Percentiles rank a stretch among this genome's conserved stretches.
Conservation (phyloP, 106 monocot genomes). For the Dendrobium officinale region DNA sequence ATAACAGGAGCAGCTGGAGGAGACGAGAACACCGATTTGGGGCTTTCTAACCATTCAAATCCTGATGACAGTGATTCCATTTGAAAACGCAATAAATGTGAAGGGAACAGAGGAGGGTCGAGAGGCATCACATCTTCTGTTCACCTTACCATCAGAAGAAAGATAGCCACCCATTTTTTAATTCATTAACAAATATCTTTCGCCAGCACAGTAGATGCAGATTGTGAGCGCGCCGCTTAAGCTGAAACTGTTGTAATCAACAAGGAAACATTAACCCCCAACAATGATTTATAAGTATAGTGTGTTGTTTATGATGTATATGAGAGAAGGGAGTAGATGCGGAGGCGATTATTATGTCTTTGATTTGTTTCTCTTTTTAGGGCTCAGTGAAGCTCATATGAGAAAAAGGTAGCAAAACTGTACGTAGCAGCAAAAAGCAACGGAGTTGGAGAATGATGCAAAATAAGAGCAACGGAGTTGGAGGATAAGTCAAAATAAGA, state of each 20-base stretch:
- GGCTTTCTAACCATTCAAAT: conserved; percentile 10
- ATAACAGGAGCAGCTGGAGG: conserved; percentile 6
- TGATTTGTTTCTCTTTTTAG: conserved; percentile 2
- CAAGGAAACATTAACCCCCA: neutral
- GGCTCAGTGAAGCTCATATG: neutral
- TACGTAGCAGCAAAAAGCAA: neutral
- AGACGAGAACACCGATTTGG: conserved; percentile 2
- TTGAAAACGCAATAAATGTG: conserved; percentile 16
- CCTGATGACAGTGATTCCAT: conserved; percentile 13
- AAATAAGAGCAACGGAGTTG: neutral
- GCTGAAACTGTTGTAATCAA: neutral
- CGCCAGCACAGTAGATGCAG: neutral
- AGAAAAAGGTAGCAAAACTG: neutral
- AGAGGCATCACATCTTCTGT: conserved; percentile 4
- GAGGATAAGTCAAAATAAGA: neutral
- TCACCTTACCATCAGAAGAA: conserved; percentile 6
- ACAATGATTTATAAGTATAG: neutral
- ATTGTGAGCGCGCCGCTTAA: neutral
- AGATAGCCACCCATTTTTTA: conserved; percentile 5
- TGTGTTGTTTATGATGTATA: neutral
- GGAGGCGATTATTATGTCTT: neutral
- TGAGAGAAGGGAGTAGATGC: neutral
- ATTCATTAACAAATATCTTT: conserved; percentile 2
- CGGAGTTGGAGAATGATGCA: neutral
- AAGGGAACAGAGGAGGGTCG: neutral